Base-by-base conservation (phyloP, 495 filamentous ascomycete species). In the Penicillium alfredii region DNA sequence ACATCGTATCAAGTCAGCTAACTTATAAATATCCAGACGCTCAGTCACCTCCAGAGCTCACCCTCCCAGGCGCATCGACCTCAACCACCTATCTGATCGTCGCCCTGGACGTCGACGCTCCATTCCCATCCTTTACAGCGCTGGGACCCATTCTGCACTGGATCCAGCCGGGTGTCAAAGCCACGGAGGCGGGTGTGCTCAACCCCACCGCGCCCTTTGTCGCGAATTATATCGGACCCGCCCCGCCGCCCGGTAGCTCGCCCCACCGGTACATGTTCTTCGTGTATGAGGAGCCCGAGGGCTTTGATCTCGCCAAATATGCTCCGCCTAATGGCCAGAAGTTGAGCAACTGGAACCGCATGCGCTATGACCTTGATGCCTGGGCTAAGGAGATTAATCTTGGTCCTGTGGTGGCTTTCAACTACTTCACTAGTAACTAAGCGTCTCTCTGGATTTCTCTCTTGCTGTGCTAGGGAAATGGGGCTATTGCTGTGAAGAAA, bases 261-360 rank as follows among this genome's bases (percentile, higher is more conserved):
- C 72, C 73, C 1, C 75, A 79, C 49, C 72, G 76, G 6, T 78
- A 80, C 45, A 35, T 67, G 8, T 78, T 77, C 47, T 53, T 79
- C 47, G 45, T 79, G 16, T 79, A 72, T 45, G 70, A 76, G 54
- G 68, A 79, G 57, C 76, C 76, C 0, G 58, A 47, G 25, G 63
- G 48, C 3, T 66, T 79, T 19, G 60, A 69, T 17, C 56, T 27
- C n/a, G 50, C 55, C 37, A 63, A 62, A 30, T 60, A 69, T 48
- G 53, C 66, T 21, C 62, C 73, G 43, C 44, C 61, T 12, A 44
- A 56, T 18, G 72, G 63, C 2, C 53, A 66, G 43, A 59, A 61
- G 3, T 12, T 77, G 19, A 49, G 64, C 3, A 55, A 61, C 24
- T 38, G 31, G 51, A 31, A 25, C 13, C 58, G 76, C 21, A 66